Conservation (phyloP, 345 rosid species). For the Pelargonium nanum region DNA sequence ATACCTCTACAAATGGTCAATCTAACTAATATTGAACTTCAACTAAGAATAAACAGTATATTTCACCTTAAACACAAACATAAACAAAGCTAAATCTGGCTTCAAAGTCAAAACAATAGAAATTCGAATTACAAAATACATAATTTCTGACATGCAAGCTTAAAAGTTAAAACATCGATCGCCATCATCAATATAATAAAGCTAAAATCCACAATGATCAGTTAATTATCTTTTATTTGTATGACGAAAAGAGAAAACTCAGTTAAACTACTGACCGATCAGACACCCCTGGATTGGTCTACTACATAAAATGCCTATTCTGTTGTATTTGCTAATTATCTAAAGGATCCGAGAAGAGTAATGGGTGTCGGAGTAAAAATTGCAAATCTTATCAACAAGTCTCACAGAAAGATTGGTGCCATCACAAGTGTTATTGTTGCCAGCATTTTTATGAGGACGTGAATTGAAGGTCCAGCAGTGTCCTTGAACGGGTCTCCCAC, state of each 20-base stretch:
- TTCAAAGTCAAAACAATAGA: too few relatives aligned
- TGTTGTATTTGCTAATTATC: conserved; percentile 14
- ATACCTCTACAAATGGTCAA: too few relatives aligned
- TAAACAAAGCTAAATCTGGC: too few relatives aligned
- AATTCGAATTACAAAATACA: too few relatives aligned
- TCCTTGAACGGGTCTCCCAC: conserved; percentile 99
- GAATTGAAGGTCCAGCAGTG: conserved; percentile 93
- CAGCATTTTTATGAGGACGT: conserved; percentile 78
- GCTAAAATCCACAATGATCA: too few relatives aligned
- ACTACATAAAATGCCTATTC: conserved; percentile 13
- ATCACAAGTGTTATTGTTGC: conserved; percentile 93
- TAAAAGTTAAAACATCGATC: too few relatives aligned
- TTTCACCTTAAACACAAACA: too few relatives aligned
- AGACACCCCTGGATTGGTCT: conserved; percentile 17
- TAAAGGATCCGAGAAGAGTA: not conserved
- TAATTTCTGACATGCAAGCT: too few relatives aligned
- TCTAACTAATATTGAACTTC: too few relatives aligned
- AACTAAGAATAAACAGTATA: too few relatives aligned
- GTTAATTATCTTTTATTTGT: not conserved
- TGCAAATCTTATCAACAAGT: conserved; percentile 9
- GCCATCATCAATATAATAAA: too few relatives aligned
- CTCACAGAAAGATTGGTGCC: conserved; percentile 84
- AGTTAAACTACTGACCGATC: conserved; percentile 5
- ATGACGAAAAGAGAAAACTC: not conserved
- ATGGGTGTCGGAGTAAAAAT: too few relatives aligned